phyloP scores from a whole-genome alignment of 208 protist genomes.

The Leishmania mexicana region DNA sequence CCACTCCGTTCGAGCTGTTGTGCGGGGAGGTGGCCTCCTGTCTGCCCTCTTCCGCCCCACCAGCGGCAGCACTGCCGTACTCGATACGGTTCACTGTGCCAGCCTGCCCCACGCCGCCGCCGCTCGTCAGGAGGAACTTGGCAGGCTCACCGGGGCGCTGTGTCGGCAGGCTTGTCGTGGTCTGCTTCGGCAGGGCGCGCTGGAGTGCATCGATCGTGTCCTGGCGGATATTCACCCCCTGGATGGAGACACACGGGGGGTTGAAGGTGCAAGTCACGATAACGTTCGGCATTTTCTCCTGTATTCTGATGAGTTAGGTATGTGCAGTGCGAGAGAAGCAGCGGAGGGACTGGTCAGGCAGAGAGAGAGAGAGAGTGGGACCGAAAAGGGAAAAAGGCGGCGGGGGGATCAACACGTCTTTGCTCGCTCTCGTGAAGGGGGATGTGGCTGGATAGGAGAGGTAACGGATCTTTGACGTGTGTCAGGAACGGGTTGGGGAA shows the following conservation, averaged over 20 bases:
- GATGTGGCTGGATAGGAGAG: not conserved
- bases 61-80: not conserved
- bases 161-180: conserved; percentile 53
- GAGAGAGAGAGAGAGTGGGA: conserved; percentile 1
- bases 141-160: conserved; percentile 45
- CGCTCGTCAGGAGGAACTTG: conserved; percentile 48
- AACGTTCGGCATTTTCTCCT: conserved; percentile 74
- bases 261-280: conserved; percentile 85
- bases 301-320: not conserved
- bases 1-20: not conserved
- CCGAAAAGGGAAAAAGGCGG: conserved; percentile 1
- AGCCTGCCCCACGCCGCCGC: conserved; percentile 10
- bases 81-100: conserved; percentile 14
- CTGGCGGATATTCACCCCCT: conserved; percentile 73
- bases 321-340: not conserved
- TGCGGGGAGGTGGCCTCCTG: not conserved
- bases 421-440: not conserved
- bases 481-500: not conserved
- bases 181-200: conserved; percentile 60
- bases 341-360: not conserved
- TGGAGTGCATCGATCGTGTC: conserved; percentile 82
- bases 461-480: not conserved
- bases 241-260: conserved; percentile 66
- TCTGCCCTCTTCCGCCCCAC: conserved; percentile 1
- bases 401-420: not conserved